Evolutionary conservation across 2,329 filamentous ascomycete species (phyloP).

Genomic region (Cladosporium velox): DNA sequence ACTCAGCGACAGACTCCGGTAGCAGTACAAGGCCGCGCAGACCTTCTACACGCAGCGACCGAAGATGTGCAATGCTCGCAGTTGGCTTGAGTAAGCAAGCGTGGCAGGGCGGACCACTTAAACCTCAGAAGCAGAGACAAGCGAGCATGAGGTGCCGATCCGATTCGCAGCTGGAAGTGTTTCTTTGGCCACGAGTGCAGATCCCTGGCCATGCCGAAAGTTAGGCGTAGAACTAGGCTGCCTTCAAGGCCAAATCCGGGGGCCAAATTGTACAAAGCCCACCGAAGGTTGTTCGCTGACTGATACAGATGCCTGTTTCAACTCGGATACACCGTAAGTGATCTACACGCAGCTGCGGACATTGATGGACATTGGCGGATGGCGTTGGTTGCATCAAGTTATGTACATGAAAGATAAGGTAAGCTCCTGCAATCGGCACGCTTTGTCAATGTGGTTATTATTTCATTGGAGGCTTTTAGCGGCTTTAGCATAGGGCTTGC

Average conservation of each 20-base stretch:
- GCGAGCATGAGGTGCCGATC: background rate
- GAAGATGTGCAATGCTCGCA: background rate
- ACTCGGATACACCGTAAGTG: conserved; percentile 1
- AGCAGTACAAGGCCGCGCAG: conserved; percentile 1
- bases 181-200: conserved; percentile 4
- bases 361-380: background rate
- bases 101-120: background rate
- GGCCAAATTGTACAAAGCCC: background rate
- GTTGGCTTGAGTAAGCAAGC: conserved; percentile 15
- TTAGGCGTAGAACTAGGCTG: background rate
- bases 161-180: conserved; percentile 8
- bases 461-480: background rate
- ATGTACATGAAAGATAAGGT: background rate
- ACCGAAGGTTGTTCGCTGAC: conserved; percentile 4
- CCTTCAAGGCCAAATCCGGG: background rate
- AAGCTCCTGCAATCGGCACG: background rate
- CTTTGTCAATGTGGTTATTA: background rate
- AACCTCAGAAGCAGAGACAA: background rate
- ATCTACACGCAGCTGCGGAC: conserved; percentile 5
- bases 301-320: background rate
- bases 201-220: conserved; percentile 1
- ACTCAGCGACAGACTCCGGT: conserved; percentile 2
- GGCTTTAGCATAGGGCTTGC: conserved; percentile 11
- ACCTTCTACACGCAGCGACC: background rate
- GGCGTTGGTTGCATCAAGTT: background rate